A percentile compares a stretch with the other conserved stretches of the same genome.
These are phyloP conservation scores for Entomortierella chlamydospora DNA, from an alignment of 192 early-diverging fungal species.

Conservation along the genomic window DNA sequence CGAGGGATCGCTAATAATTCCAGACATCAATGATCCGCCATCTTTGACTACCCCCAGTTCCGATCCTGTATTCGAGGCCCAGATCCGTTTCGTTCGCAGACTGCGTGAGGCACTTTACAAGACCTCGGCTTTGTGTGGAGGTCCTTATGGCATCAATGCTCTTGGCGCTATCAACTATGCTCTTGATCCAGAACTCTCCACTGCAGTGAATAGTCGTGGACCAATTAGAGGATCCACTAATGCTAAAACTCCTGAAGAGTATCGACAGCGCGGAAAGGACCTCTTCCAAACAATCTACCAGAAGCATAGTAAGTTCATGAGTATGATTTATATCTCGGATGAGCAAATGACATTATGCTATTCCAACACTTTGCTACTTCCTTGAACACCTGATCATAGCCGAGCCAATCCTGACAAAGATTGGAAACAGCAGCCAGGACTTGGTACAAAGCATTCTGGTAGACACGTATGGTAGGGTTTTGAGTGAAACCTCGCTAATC, in stretches of 20 bases:
- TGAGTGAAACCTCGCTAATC: constrained; percentile 25
- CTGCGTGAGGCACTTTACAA: constrained; percentile 33
- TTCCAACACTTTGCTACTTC: too few species aligned
- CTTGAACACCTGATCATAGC: constrained; percentile 17
- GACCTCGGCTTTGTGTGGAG: constrained; percentile 30
- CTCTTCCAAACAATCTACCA: constrained; percentile 46
- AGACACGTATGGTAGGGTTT: constrained; percentile 33
- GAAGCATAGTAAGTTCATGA: constrained; percentile 29
- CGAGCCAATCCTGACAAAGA: constrained; percentile 39
- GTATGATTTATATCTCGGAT: too few species aligned
- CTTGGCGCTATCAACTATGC: constrained; percentile 44
- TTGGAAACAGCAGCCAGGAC: constrained; percentile 40
- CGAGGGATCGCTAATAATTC: constrained; percentile 9
- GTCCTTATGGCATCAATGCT: constrained; percentile 48
- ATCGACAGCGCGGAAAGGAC: constrained; percentile 28
- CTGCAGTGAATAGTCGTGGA: constrained; percentile 22
- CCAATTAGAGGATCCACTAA: constrained; percentile 16
- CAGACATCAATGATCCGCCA: background rate
- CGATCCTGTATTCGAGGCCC: background rate
- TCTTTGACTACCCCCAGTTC: background rate
- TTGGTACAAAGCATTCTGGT: constrained; percentile 30
- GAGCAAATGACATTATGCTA: too few species aligned
- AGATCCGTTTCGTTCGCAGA: constrained; percentile 34
- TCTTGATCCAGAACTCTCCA: constrained; percentile 12
- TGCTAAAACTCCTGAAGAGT: constrained; percentile 14